Evolutionary conservation across 2,329 filamentous ascomycete genomes (phyloP).

Genomic region (Eurotiales sp.): DNA sequence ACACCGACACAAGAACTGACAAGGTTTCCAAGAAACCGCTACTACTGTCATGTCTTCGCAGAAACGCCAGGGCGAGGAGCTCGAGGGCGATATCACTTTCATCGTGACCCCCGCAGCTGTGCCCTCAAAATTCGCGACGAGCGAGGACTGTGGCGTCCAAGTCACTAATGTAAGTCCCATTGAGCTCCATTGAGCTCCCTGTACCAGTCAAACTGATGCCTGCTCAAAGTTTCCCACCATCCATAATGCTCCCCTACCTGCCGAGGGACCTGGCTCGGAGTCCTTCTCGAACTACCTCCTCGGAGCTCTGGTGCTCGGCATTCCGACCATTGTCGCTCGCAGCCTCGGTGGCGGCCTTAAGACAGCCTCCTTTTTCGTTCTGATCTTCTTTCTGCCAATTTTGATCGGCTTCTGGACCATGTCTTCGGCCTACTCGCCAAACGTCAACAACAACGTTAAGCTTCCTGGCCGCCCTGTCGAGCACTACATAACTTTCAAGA

Average conservation of each 20-base stretch:
- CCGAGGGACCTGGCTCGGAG: slow-evolving; percentile 77
- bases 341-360: slow-evolving; percentile 80
- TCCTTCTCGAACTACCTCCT: slow-evolving; percentile 82
- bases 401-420: slow-evolving; percentile 78
- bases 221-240: slow-evolving; percentile 70
- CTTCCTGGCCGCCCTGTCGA: slow-evolving; percentile 82
- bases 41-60: no score
- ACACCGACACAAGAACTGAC: no score
- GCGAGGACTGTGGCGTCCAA: slow-evolving; percentile 58
- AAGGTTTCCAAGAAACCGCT: no score
- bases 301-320: slow-evolving; percentile 61
- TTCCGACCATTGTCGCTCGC: slow-evolving; percentile 78
- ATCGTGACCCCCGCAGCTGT: slow-evolving; percentile 58
- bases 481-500: slow-evolving; percentile 63
- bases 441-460: slow-evolving; percentile 86
- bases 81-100: no score
- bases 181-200: background rate
- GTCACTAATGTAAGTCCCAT: slow-evolving; percentile 55
- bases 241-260: slow-evolving; percentile 88
- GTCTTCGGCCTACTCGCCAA: slow-evolving; percentile 74
- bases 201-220: background rate
- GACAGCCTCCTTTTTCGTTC: slow-evolving; percentile 79
- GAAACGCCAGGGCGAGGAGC: no score
- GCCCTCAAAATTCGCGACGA: slow-evolving; percentile 45
- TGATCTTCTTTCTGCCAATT: slow-evolving; percentile 74